Conservation (phyloP, 768 basidiomycete species). For the Kwoniella europaea region DNA sequence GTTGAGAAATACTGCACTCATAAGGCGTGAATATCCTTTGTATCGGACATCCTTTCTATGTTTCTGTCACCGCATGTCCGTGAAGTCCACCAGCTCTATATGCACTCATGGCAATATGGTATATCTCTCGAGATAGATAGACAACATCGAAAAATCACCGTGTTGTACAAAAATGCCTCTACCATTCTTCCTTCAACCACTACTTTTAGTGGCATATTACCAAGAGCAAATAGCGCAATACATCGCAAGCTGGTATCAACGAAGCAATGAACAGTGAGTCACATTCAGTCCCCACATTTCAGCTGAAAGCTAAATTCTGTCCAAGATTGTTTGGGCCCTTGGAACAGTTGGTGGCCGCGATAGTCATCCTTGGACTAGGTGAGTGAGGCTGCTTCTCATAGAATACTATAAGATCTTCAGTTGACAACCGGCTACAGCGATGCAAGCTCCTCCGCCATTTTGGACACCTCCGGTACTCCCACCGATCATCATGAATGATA, state of each 20-base stretch:
- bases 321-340: conserved; percentile 47
- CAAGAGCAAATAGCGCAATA: conserved; percentile 12
- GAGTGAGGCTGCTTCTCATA: neutral
- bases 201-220: conserved; percentile 36
- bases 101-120: neutral
- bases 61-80: neutral
- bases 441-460: conserved; percentile 22
- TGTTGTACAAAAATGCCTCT: conserved; percentile 24
- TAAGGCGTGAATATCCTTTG: neutral
- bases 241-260: conserved; percentile 19
- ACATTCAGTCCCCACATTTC: neutral
- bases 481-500: conserved; percentile 7
- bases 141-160: neutral
- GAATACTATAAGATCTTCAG: no score
- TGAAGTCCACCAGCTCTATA: neutral
- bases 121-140: no score
- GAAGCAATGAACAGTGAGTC: conserved; percentile 26
- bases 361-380: conserved; percentile 44
- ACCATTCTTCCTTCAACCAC: conserved; percentile 42
- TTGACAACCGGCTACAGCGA: conserved; percentile 2
- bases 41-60: conserved; percentile 11
- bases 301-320: neutral
- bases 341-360: conserved; percentile 39
- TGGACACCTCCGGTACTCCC: conserved; percentile 6
- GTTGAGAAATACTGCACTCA: neutral